Base-by-base conservation (phyloP, 495 filamentous ascomycete species). In the Aspergillus sclerotiicarbonarius region DNA sequence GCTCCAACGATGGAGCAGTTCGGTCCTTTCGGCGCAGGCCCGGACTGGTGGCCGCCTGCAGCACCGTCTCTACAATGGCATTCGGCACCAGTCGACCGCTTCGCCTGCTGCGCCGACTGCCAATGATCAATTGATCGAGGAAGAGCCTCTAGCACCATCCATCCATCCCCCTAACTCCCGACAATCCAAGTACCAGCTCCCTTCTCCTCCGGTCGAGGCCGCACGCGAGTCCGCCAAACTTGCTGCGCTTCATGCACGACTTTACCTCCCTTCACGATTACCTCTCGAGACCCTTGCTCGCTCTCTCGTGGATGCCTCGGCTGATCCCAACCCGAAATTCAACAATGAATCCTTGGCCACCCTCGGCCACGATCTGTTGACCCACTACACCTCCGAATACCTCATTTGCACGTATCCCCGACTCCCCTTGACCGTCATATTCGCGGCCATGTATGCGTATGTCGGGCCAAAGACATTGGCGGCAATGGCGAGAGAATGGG, bases 241-340 rank as follows among this genome's bases (percentile, higher is more conserved):
- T 66, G 85, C 92, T 60, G 91, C 94, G 56, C 86, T 98, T 32
- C 92, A 96, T 74, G 88, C 92, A 67, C 92, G 94, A 66, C 87
- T 98, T 48, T 84, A 84, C 52, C 86, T 98, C 57, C 86, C 92
- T 31, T 78, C 83, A 33, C 87, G 86, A 71, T 80, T 97, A 61
- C 95, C 94, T 8, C 75, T 96, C 32, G 81, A 96, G 70, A 90
- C 88, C 1, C 86, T 98, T 52, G 91, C 90, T 54, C 86, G 94
- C 39, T 83, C 90, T 49, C 84, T 98, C 50, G 84, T 98, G 65
- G 88, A 97, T 74, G 75, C 81, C 31, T 88, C 92, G 16, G 91
- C 93, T 18, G 92, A 98, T 69, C 66, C 79, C 0, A 80, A 92
- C 71, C 75, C 82, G 7, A 72, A 74, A 58, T 91, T 91, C 79